Percentiles rank a stretch among this genome's conserved stretches.
phyloP scores from a whole-genome alignment of 148 eudicot genomes.

The Selenicereus undatus region DNA sequence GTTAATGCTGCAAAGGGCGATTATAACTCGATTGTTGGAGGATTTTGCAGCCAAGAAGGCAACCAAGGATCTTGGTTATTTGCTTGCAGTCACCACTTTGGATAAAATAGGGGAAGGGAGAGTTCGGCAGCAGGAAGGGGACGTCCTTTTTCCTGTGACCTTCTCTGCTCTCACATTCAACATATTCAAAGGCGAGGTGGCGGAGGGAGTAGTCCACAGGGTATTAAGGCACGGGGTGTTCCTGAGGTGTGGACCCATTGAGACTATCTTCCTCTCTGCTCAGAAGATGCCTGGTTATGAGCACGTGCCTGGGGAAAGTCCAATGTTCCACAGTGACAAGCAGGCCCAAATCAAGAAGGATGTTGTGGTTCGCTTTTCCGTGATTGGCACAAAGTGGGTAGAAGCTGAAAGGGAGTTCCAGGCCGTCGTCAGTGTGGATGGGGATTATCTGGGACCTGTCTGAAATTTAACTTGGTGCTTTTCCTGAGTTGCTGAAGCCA shows the following conservation, averaged over 20 bases:
- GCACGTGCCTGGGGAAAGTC: conserved; percentile 50
- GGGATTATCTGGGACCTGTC: conserved; percentile 50
- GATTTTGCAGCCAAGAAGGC: conserved; percentile 52
- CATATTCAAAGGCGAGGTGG: conserved; percentile 41
- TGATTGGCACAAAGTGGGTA: conserved; percentile 42
- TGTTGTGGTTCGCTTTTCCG: conserved; percentile 31
- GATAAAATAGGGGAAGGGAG: conserved; percentile 50
- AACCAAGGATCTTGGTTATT: conserved; percentile 46
- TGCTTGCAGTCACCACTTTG: conserved; percentile 49
- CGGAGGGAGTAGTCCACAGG: conserved; percentile 49
- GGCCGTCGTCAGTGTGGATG: conserved; percentile 51
- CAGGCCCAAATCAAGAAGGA: conserved; percentile 48
- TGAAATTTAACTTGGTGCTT: conserved; percentile 9
- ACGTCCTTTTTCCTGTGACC: conserved; percentile 52
- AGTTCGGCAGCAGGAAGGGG: conserved; percentile 50
- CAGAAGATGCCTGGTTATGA: conserved; percentile 52
- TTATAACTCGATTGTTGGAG: conserved; percentile 44
- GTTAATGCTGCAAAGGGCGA: conserved; percentile 45
- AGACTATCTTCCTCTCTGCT: conserved; percentile 44
- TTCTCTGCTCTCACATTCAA: conserved; percentile 50
- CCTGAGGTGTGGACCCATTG: conserved; percentile 51
- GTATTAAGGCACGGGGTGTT: conserved; percentile 54
- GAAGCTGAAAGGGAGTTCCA: conserved; percentile 50
- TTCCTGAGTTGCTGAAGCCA: background rate
- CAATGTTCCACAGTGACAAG: conserved; percentile 47